phyloP scores from a whole-genome alignment of 768 basidiomycete species.

The Tricholoma matsutake region DNA sequence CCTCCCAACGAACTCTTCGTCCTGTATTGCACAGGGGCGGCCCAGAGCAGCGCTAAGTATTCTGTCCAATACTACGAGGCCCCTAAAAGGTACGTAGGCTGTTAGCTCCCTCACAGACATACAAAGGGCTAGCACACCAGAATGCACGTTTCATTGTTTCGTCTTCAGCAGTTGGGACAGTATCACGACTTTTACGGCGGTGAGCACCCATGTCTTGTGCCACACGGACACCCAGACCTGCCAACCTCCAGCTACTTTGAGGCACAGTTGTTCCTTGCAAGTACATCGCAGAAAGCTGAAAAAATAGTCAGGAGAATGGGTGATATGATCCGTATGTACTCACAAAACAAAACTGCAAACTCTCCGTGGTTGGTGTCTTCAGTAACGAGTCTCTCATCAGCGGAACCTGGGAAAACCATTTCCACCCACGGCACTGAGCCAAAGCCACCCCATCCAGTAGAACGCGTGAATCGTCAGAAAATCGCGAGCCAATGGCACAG shows the following conservation, averaged over 20 bases:
- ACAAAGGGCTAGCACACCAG: slow-evolving; percentile 37
- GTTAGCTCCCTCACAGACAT: slow-evolving; percentile 11
- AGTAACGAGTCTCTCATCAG: slow-evolving; percentile 56
- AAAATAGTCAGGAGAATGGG: not conserved
- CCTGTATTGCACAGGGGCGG: slow-evolving; percentile 72
- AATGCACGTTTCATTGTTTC: slow-evolving; percentile 76
- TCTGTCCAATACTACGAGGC: slow-evolving; percentile 52
- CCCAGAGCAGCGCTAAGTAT: slow-evolving; percentile 54
- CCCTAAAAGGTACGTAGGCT: slow-evolving; percentile 32
- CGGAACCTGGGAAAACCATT: slow-evolving; percentile 64
- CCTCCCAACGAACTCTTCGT: slow-evolving; percentile 61
- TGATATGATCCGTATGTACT: slow-evolving; percentile 24
- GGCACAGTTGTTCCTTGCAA: slow-evolving; percentile 58
- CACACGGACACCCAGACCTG: slow-evolving; percentile 70
- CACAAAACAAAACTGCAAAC: slow-evolving; percentile 66
- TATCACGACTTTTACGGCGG: slow-evolving; percentile 32
- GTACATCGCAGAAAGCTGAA: slow-evolving; percentile 49
- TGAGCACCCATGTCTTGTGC: slow-evolving; percentile 82
- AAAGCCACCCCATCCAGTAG: slow-evolving; percentile 32
- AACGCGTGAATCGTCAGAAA: slow-evolving; percentile 57
- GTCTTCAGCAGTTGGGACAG: slow-evolving; percentile 48
- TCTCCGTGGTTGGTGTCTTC: slow-evolving; percentile 59
- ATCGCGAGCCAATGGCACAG: slow-evolving; percentile 66
- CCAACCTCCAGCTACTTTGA: slow-evolving; percentile 64
- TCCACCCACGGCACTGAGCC: slow-evolving; percentile 57